Evolutionary conservation across 2,329 filamentous ascomycete species (phyloP).

Genomic region (Ophiostoma angusticollis): DNA sequence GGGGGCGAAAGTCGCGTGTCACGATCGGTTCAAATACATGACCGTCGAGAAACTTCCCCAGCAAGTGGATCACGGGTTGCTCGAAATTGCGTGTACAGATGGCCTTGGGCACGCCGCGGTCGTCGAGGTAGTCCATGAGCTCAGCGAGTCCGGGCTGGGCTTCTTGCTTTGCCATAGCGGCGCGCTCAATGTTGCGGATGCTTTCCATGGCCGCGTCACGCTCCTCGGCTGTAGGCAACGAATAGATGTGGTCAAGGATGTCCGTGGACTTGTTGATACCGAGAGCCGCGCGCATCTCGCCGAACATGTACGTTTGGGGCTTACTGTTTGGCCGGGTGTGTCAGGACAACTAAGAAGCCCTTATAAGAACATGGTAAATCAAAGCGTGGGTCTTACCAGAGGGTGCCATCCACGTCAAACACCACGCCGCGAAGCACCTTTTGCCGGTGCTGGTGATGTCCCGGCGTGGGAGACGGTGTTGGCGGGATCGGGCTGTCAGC

Average conservation of each 20-base stretch:
- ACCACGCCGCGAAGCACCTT: conserved; percentile 46
- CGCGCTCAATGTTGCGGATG: conserved; percentile 67
- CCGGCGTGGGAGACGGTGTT: not conserved
- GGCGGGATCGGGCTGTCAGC: conserved; percentile 15
- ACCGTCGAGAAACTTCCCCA: conserved; percentile 58
- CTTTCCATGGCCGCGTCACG: conserved; percentile 56
- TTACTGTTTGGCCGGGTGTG: conserved; percentile 37
- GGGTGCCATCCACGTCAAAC: conserved; percentile 90
- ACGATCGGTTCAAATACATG: conserved; percentile 65
- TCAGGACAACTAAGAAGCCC: not conserved
- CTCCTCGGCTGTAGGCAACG: conserved; percentile 45
- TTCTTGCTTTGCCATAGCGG: conserved; percentile 65
- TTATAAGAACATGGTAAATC: not conserved
- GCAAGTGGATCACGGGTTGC: conserved; percentile 58
- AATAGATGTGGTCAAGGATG: conserved; percentile 80
- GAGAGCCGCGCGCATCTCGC: conserved; percentile 66
- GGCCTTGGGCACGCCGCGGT: conserved; percentile 54
- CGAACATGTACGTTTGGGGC: conserved; percentile 94
- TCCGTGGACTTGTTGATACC: conserved; percentile 60
- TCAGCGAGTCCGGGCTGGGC: conserved; percentile 67
- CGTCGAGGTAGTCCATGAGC: conserved; percentile 74
- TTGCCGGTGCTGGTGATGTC: conserved; percentile 1
- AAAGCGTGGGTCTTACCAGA: conserved; percentile 47
- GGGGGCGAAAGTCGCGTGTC: conserved; percentile 68
- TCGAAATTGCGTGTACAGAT: conserved; percentile 96